Evolutionary conservation across 73 alveolate species (phyloP).

Genomic region (Uronychia setigera): DNA sequence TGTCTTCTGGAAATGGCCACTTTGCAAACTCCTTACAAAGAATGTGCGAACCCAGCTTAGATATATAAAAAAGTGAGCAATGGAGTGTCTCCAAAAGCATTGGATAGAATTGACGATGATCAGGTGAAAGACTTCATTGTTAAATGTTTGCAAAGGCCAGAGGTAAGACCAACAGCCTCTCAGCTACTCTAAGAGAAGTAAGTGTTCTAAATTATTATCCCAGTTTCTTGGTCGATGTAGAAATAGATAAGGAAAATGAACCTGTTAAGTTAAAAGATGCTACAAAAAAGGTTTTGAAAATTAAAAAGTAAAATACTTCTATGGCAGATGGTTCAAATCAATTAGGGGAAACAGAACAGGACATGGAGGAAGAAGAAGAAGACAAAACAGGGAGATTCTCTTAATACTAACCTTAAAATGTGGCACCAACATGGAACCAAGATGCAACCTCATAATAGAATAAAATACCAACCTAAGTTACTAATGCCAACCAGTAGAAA

Average conservation of each 20-base stretch:
- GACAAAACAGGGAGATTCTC: not conserved
- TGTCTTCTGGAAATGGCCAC: slow-evolving; percentile 98
- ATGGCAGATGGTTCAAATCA: slow-evolving; percentile 10
- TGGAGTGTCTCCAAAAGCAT: slow-evolving; percentile 76
- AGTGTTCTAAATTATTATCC: slow-evolving; percentile 1
- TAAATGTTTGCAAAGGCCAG: slow-evolving; percentile 70
- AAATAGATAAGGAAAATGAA: slow-evolving; percentile 64
- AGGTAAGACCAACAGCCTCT: slow-evolving; percentile 87
- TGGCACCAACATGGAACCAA: not conserved
- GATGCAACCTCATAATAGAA: not conserved
- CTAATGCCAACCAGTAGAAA: not conserved
- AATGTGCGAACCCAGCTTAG: slow-evolving; percentile 90
- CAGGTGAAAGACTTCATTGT: slow-evolving; percentile 83
- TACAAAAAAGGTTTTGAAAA: slow-evolving; percentile 9
- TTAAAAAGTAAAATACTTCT: slow-evolving; percentile 2
- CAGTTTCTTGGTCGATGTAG: slow-evolving; percentile 69
- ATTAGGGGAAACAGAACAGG: slow-evolving; percentile 21
- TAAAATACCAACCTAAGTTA: not conserved
- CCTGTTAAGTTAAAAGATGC: slow-evolving; percentile 19
- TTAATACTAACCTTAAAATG: not conserved
- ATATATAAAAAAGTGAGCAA: slow-evolving; percentile 90
- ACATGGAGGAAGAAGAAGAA: slow-evolving; percentile 17
- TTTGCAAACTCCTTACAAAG: slow-evolving; percentile 92
- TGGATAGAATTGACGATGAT: slow-evolving; percentile 79
- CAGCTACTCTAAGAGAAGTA: slow-evolving; percentile 64